Evolutionary conservation across 2,329 filamentous ascomycete genomes (phyloP).

Genomic region (Didymella pinodella): DNA sequence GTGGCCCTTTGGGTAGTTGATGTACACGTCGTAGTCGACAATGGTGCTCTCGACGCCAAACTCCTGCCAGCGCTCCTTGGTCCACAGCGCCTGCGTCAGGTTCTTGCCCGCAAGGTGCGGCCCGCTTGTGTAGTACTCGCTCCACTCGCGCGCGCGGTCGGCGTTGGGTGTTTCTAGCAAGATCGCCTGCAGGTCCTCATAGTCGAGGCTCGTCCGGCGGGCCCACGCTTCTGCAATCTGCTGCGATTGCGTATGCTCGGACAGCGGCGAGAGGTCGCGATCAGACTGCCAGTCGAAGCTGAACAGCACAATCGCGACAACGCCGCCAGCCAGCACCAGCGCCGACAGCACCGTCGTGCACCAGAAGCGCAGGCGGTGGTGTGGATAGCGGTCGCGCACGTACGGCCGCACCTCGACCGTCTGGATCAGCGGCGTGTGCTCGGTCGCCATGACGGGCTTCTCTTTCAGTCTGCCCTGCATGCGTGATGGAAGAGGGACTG

Average conservation of each 20-base stretch:
- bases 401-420: constrained; percentile 64
- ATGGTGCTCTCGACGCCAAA: constrained; percentile 58
- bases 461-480: constrained; percentile 38
- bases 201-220: constrained; percentile 57
- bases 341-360: constrained; percentile 65
- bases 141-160: constrained; percentile 60
- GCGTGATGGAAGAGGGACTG: neutral
- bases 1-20: constrained; percentile 60
- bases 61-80: constrained; percentile 58
- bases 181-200: constrained; percentile 63
- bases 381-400: constrained; percentile 59
- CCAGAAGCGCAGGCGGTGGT: constrained; percentile 69
- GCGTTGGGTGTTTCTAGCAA: constrained; percentile 63
- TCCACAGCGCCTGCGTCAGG: constrained; percentile 61
- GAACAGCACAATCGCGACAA: constrained; percentile 50
- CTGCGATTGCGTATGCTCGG: constrained; percentile 31
- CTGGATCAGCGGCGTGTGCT: constrained; percentile 73
- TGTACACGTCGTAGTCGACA: constrained; percentile 60
- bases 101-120: constrained; percentile 62
- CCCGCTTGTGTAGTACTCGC: constrained; percentile 60
- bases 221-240: constrained; percentile 52
- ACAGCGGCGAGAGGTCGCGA: constrained; percentile 10
- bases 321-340: constrained; percentile 50
- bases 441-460: constrained; percentile 56
- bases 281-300: constrained; percentile 33